A percentile compares a stretch with the other conserved stretches of the same genome.
Evolutionary conservation across 371 early-diverging fungal species (phyloP).

Genomic region (Rozella allomycis): DNA sequence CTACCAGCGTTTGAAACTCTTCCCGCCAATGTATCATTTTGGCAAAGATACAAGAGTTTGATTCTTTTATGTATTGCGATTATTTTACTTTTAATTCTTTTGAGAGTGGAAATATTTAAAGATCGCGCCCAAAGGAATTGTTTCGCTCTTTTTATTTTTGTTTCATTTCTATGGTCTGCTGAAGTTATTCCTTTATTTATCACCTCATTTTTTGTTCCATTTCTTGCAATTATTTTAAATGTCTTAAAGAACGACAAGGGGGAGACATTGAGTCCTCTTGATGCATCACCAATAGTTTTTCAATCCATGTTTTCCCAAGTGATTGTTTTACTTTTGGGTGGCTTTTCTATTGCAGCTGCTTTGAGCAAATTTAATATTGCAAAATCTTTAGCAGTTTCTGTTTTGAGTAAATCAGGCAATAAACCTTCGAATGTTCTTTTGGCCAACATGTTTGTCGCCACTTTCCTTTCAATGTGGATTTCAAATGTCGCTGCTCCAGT

Average conservation of each 20-base stretch:
- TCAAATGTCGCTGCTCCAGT: conserved; percentile 93
- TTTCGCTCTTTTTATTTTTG: conserved; percentile 2
- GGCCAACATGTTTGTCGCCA: conserved; percentile 81
- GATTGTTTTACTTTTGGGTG: conserved; percentile 84
- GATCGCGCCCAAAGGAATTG: conserved; percentile 1
- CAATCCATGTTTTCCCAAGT: conserved; percentile 83
- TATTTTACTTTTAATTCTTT: neutral
- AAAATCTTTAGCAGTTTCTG: conserved; percentile 60
- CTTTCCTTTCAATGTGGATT: conserved; percentile 90
- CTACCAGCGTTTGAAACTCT: neutral
- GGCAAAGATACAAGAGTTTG: too few relatives aligned
- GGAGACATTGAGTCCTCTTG: conserved; percentile 20
- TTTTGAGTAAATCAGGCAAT: conserved; percentile 71
- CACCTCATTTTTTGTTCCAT: conserved; percentile 68
- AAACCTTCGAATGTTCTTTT: conserved; percentile 38
- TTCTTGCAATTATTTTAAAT: conserved; percentile 55
- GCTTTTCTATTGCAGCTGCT: conserved; percentile 82
- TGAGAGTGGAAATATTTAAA: neutral
- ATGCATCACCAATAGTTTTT: conserved; percentile 59
- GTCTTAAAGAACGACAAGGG: conserved; percentile 22
- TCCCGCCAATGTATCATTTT: too few relatives aligned
- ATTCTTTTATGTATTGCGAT: neutral
- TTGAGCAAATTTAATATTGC: conserved; percentile 79
- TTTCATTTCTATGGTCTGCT: conserved; percentile 3
- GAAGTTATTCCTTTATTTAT: conserved; percentile 65